Percentiles rank a stretch among this genome's conserved stretches.
phyloP scores from a whole-genome alignment of 2,329 filamentous ascomycete species.

The Claviceps sp. region DNA sequence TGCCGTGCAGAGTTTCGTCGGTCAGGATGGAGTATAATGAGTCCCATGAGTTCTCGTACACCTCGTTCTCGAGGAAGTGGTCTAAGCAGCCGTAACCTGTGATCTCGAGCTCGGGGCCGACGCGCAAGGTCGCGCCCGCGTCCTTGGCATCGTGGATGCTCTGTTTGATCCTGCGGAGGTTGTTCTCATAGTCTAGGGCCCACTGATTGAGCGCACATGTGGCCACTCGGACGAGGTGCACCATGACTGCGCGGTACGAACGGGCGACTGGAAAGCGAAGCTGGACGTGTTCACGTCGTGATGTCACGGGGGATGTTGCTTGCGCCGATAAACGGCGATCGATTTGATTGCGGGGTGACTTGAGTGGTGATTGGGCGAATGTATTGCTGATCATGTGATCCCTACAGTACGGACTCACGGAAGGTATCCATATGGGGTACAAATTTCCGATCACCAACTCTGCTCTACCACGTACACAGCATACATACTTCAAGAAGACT shows the following conservation, averaged over 20 bases:
- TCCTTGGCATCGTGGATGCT: slow-evolving; percentile 47
- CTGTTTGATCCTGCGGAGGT: slow-evolving; percentile 48
- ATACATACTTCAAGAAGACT: too few species aligned
- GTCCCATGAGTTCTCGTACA: slow-evolving; percentile 20
- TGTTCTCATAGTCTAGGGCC: slow-evolving; percentile 37
- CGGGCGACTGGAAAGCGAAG: slow-evolving; percentile 31
- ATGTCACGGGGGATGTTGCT: background rate
- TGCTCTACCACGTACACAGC: too few species aligned
- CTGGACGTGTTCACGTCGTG: slow-evolving; percentile 14
- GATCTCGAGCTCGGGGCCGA: slow-evolving; percentile 40
- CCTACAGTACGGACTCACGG: too few species aligned
- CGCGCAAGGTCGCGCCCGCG: slow-evolving; percentile 46
- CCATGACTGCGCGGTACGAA: slow-evolving; percentile 31
- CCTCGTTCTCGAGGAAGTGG: slow-evolving; percentile 38
- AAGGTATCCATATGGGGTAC: too few species aligned
- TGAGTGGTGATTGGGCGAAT: too few species aligned
- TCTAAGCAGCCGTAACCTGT: slow-evolving; percentile 12
- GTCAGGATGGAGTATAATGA: slow-evolving; percentile 19
- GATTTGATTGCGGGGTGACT: too few species aligned
- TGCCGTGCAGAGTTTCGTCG: slow-evolving; percentile 23
- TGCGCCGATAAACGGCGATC: background rate
- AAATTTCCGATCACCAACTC: too few species aligned
- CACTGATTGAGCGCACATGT: slow-evolving; percentile 25
- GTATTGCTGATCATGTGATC: too few species aligned
- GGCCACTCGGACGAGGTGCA: slow-evolving; percentile 18